Base-by-base conservation (phyloP, 2,329 filamentous ascomycete genomes). In the Aspergillus brunneoviolaceus region DNA sequence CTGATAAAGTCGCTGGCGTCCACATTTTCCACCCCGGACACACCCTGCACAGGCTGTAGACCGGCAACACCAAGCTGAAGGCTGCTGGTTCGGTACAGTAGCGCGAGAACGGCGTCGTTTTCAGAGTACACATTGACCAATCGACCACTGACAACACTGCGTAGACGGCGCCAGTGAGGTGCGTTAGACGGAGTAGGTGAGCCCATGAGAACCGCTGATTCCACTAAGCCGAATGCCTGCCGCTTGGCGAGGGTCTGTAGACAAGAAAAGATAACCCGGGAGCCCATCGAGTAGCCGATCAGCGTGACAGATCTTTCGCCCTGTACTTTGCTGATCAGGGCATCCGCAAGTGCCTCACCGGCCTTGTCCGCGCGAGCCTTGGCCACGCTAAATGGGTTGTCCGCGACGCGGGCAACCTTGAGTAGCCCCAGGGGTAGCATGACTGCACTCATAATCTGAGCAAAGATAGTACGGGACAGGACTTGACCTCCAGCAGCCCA, bases 51-150 rank as follows among this genome's bases (percentile, higher is more conserved):
- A 33, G 86, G 82, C 72, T 96, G 90, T 1, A 98, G 79, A 0
- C 93, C 94, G 0, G 92, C 92, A 48, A 96, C 86, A 3, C 93
- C 93, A 47, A 90, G 84, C 64, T 95, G 89, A 29, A 96, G 84
- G 60, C 88, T 92, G 47, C 90, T 92, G 2, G 91, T 89, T 49
- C 93, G 87, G 74, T 97, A 96, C 19, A 96, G 80, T 72, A 96
- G 94, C 1, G 87, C 92, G 1, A 97, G 85, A 33, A 97, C 87
- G 69, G 91, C 90, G 75, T 97, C 93, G 61, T 95, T 93, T 55
- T 89, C 87, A 1, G 91, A 94, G 76, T 89, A 96, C 9, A 94
- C 91, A 67, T 97, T 97, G 67, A 96, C 89, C 7, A 96, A 82
- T 59, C 89, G 85, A 2, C 93, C 92, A 1, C 88, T 86, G 0